Conservation (phyloP, 1,139 yeast species). For the Pneumocystis sp. region DNA sequence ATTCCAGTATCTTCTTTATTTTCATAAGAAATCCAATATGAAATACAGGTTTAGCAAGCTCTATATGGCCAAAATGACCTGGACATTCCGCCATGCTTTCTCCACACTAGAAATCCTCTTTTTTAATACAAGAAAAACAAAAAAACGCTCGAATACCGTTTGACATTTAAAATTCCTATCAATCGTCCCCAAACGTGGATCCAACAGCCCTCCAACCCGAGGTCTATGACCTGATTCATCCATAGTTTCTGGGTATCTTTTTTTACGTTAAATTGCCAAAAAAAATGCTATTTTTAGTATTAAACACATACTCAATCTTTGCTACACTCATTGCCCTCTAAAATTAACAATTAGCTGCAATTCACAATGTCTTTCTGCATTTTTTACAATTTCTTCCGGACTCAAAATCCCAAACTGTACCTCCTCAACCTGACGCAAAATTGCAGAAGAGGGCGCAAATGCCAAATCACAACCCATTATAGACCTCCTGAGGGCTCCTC, state of each 20-base stretch:
- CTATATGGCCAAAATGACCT: slow-evolving; percentile 98
- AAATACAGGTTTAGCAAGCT: slow-evolving; percentile 93
- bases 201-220: slow-evolving; percentile 91
- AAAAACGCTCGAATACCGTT: slow-evolving; percentile 33
- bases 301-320: slow-evolving; percentile 4
- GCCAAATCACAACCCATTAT: not conserved
- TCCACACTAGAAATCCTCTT: slow-evolving; percentile 41
- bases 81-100: slow-evolving; percentile 99
- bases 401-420: slow-evolving; percentile 94
- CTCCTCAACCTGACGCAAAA: slow-evolving; percentile 22
- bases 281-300: slow-evolving; percentile 39
- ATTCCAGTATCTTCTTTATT: slow-evolving; percentile 88
- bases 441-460: not conserved
- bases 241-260: slow-evolving; percentile 98
- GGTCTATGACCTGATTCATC: slow-evolving; percentile 93
- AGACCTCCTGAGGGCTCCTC: not conserved
- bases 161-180: slow-evolving; percentile 96
- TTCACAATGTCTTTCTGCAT: not conserved
- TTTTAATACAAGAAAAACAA: not conserved
- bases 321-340: slow-evolving; percentile 9
- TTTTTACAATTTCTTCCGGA: slow-evolving; percentile 71
- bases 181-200: slow-evolving; percentile 91
- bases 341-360: slow-evolving; percentile 20
- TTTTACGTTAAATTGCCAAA: slow-evolving; percentile 59
- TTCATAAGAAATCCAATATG: slow-evolving; percentile 60